These are phyloP conservation scores for Colletotrichum chrysophilum DNA, from an alignment of 2,329 filamentous ascomycete species.

Conservation along the genomic window DNA sequence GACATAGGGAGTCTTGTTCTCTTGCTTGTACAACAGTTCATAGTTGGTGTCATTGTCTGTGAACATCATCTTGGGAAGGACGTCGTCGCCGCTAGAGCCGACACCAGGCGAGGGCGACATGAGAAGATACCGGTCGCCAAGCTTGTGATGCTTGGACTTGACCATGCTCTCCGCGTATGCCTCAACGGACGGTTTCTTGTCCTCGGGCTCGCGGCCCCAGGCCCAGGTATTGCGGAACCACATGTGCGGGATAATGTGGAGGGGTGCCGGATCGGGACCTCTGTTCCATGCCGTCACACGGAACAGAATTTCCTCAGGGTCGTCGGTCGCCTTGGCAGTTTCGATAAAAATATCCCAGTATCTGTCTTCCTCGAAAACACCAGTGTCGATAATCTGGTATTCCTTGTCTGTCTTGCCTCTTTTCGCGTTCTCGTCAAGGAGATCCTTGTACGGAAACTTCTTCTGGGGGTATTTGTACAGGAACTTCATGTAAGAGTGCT, in stretches of 20 bases:
- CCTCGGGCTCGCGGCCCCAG: constrained; percentile 80
- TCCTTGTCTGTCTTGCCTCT: constrained; percentile 80
- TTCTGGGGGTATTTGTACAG: constrained; percentile 97
- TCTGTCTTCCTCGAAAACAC: constrained; percentile 82
- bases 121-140: constrained; percentile 84
- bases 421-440: constrained; percentile 82
- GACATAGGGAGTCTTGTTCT: constrained; percentile 84
- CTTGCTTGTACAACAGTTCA: constrained; percentile 74
- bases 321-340: constrained; percentile 90
- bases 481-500: constrained; percentile 99
- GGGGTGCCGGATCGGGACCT: constrained; percentile 84
- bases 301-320: constrained; percentile 90
- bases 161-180: constrained; percentile 70
- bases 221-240: constrained; percentile 99
- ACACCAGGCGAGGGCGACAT: constrained; percentile 90
- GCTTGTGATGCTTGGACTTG: constrained; percentile 77
- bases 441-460: constrained; percentile 89
- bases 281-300: constrained; percentile 96
- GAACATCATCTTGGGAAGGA: constrained; percentile 85
- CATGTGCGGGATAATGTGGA: constrained; percentile 93
- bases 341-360: constrained; percentile 99
- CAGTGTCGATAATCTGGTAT: constrained; percentile 92
- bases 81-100: constrained; percentile 78
- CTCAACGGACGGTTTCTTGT: constrained; percentile 81
- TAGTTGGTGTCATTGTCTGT: constrained; percentile 97